Conservation (phyloP, 2,329 filamentous ascomycete genomes). For the Penicillium sp. region DNA sequence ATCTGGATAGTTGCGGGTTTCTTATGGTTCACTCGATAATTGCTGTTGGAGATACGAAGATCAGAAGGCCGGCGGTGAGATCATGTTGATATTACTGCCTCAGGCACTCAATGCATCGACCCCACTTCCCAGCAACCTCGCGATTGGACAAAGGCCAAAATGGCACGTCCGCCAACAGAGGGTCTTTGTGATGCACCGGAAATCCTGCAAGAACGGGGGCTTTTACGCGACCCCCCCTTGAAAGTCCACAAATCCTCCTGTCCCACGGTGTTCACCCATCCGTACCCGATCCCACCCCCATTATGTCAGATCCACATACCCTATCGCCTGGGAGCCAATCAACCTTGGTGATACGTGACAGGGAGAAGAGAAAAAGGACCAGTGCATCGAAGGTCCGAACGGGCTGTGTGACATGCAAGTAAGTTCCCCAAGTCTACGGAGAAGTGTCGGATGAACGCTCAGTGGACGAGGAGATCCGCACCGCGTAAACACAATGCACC, state of each 20-base stretch:
- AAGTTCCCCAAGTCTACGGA: neutral
- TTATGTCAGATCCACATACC: neutral
- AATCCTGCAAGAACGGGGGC: neutral
- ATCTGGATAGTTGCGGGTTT: neutral
- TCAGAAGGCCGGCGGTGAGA: neutral
- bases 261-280: neutral
- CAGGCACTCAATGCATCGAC: neutral
- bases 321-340: neutral
- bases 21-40: neutral
- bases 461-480: neutral
- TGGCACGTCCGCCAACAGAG: neutral
- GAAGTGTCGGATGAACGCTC: neutral
- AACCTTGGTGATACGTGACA: neutral
- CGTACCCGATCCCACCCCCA: neutral
- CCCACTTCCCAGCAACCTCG: neutral
- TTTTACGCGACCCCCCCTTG: neutral
- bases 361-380: neutral
- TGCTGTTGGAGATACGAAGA: neutral
- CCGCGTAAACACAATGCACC: neutral
- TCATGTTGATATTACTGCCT: neutral
- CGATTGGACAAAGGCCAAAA: neutral
- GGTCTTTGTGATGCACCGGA: neutral
- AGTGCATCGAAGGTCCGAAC: conserved; percentile 6
- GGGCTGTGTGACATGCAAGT: conserved; percentile 8
- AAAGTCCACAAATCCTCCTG: neutral